These are phyloP conservation scores for Colletotrichum shisoi DNA, from an alignment of 2,329 filamentous ascomycete genomes.

Conservation along the genomic window DNA sequence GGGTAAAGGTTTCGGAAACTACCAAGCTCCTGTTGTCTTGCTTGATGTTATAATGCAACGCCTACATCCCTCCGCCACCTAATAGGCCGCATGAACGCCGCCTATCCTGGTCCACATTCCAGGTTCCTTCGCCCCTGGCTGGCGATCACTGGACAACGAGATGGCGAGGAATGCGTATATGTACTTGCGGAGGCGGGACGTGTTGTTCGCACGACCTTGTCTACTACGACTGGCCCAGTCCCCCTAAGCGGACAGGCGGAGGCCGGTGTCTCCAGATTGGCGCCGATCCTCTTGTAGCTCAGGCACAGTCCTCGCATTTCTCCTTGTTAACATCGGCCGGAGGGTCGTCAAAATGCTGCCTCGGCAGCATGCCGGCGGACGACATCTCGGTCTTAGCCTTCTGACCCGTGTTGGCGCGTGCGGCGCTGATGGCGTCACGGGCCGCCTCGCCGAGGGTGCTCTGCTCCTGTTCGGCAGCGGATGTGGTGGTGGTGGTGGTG, in stretches of 20 bases:
- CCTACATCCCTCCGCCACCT: background rate
- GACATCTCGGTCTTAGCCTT: conserved; percentile 23
- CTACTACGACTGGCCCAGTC: background rate
- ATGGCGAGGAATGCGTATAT: conserved; percentile 1
- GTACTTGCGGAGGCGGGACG: background rate
- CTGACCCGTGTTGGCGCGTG: conserved; percentile 38
- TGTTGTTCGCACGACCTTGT: background rate
- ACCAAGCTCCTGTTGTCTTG: background rate
- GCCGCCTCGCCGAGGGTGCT: conserved; percentile 26
- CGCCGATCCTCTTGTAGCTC: background rate
- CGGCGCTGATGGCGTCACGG: conserved; percentile 25
- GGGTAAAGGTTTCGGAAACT: background rate
- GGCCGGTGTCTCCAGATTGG: background rate
- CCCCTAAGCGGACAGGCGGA: background rate
- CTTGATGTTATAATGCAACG: background rate
- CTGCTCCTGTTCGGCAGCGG: background rate
- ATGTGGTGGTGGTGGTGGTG: background rate
- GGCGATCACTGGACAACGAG: background rate
- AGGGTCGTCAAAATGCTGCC: background rate
- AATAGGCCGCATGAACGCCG: background rate
- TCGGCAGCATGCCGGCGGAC: conserved; percentile 6
- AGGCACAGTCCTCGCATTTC: conserved; percentile 36
- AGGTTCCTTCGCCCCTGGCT: background rate
- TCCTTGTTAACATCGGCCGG: conserved; percentile 20
- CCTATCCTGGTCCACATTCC: conserved; percentile 20